Percentiles rank a stretch among this genome's conserved stretches.
Evolutionary conservation across 73 alveolate species (phyloP).

Genomic region (Durusdinium trenchii): DNA sequence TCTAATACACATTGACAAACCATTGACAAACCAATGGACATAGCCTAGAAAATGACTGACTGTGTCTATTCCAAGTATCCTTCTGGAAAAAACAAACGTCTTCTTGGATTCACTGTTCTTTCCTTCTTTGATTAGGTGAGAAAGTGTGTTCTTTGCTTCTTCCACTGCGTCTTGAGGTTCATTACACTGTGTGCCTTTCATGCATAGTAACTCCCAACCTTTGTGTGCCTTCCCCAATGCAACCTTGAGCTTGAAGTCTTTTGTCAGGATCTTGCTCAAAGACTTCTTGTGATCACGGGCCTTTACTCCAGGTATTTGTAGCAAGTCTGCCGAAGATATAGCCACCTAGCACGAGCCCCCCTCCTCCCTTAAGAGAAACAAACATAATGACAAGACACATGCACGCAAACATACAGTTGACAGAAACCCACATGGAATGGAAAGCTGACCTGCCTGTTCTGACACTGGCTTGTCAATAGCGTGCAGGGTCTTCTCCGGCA

Average conservation of each 20-base stretch:
- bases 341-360: too few species aligned
- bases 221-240: background rate
- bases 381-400: too few species aligned
- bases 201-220: background rate
- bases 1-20: background rate
- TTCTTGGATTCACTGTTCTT: too few species aligned
- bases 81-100: background rate
- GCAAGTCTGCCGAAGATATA: background rate
- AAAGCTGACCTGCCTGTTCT: background rate
- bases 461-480: background rate
- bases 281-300: background rate
- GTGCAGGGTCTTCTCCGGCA: background rate
- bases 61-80: background rate
- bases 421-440: background rate
- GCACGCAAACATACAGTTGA: background rate
- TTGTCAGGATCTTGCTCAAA: background rate
- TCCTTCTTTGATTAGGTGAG: background rate
- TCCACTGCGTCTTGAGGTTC: background rate
- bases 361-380: too few species aligned
- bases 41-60: too few species aligned
- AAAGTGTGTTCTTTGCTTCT: background rate
- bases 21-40: background rate
- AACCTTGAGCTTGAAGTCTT: background rate
- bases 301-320: background rate
- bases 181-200: background rate